Percentiles rank a stretch among this genome's conserved stretches.
These are phyloP conservation scores for Aegilops umbellulata DNA, from an alignment of 176 grass and related monocot species.

Conservation along the genomic window DNA sequence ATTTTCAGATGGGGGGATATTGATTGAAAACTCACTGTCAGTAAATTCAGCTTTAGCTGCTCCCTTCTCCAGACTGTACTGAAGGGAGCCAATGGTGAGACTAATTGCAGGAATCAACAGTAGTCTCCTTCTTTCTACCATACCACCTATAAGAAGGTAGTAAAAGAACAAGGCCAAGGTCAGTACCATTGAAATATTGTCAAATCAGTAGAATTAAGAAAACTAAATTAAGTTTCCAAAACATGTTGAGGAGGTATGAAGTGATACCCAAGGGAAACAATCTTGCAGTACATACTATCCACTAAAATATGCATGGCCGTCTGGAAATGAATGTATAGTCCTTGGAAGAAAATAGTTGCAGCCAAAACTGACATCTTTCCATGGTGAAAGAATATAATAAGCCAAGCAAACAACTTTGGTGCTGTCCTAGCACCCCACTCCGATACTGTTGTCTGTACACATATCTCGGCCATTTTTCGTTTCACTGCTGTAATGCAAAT, in stretches of 20 bases:
- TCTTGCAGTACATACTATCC: background rate
- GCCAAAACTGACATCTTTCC: no score
- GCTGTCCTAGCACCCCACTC: no score
- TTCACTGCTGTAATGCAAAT: no score
- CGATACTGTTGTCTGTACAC: no score
- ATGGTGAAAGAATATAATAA: background rate
- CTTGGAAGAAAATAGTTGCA: background rate
- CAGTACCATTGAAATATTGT: background rate
- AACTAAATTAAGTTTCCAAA: background rate
- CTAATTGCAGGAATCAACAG: conserved; percentile 61
- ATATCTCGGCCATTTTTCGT: no score
- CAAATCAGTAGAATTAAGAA: background rate
- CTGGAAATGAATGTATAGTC: background rate
- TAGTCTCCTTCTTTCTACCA: conserved; percentile 55
- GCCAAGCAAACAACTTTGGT: background rate
- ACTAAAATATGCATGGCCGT: background rate
- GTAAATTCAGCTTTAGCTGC: conserved; percentile 66
- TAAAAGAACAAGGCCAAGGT: conserved; percentile 12
- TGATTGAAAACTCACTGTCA: conserved; percentile 69
- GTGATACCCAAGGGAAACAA: background rate
- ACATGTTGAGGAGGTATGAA: background rate
- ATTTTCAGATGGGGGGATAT: background rate
- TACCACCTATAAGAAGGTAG: conserved; percentile 34
- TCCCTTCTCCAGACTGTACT: conserved; percentile 39
- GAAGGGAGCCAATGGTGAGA: conserved; percentile 37